phyloP scores from a whole-genome alignment of 2,329 filamentous ascomycete genomes.

The Fonsecaea monophora region DNA sequence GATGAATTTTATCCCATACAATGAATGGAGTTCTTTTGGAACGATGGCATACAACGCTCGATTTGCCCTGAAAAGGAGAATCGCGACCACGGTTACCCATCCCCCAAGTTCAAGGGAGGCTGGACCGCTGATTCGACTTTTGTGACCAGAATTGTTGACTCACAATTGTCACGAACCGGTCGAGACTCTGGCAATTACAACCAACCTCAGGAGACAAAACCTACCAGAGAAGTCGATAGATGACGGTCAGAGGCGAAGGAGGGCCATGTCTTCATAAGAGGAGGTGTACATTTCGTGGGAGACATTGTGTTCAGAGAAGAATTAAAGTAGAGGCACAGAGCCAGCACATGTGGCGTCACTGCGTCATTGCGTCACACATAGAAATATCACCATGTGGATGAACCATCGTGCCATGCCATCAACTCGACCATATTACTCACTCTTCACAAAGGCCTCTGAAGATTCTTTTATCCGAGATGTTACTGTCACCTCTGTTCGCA shows the following conservation, averaged over 20 bases:
- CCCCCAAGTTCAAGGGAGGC: not conserved
- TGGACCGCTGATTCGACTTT: not conserved
- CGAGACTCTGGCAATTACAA: not conserved
- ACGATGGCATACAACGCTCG: not conserved
- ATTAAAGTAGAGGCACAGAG: no score
- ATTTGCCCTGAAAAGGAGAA: not conserved
- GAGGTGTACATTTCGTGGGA: no score
- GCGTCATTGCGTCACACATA: no score
- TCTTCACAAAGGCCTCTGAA: not conserved
- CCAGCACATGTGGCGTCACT: no score
- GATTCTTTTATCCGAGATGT: not conserved
- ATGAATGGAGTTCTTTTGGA: not conserved
- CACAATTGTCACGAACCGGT: not conserved
- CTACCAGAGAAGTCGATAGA: no score
- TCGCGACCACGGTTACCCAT: not conserved
- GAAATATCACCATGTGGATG: not conserved
- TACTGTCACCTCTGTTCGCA: not conserved
- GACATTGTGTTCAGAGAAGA: no score
- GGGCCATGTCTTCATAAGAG: no score
- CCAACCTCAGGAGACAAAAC: not conserved
- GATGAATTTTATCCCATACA: not conserved
- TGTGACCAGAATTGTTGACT: not conserved
- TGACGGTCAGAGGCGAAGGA: not conserved
- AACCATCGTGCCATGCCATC: no score
- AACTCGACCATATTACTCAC: no score